These are phyloP conservation scores for Boletus rufocinnamomeus DNA, from an alignment of 768 basidiomycete genomes.

Conservation along the genomic window DNA sequence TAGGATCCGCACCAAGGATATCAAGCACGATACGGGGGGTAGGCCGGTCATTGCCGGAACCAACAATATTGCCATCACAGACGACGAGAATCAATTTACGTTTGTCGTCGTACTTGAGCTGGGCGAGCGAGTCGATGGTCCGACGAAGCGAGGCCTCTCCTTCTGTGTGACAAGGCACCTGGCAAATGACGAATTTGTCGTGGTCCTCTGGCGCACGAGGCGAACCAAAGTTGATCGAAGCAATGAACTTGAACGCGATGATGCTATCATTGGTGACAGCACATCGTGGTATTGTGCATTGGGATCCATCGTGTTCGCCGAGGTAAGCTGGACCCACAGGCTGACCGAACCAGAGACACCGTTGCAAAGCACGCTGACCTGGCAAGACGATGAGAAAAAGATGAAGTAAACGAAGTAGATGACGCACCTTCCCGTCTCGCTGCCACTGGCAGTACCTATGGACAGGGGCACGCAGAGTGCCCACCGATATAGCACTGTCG, in stretches of 20 bases:
- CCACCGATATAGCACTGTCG: too few relatives aligned
- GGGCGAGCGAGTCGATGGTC: constrained; percentile 93
- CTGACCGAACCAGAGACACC: constrained; percentile 80
- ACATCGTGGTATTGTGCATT: constrained; percentile 91
- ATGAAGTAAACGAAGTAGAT: neutral
- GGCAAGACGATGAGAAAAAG: neutral
- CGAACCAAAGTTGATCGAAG: constrained; percentile 81
- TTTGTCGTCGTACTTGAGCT: constrained; percentile 97
- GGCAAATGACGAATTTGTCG: constrained; percentile 97
- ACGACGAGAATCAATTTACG: constrained; percentile 91
- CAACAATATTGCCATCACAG: constrained; percentile 98
- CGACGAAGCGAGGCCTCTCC: constrained; percentile 80
- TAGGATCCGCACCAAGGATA: constrained; percentile 92
- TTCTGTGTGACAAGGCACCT: constrained; percentile 98
- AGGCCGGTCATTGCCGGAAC: constrained; percentile 93
- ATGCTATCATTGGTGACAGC: constrained; percentile 82
- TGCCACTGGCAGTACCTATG: too few relatives aligned
- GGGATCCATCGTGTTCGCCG: constrained; percentile 72
- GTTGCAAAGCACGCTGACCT: constrained; percentile 93
- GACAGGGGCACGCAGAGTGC: too few relatives aligned
- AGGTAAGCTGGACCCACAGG: constrained; percentile 78
- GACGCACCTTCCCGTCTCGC: too few relatives aligned
- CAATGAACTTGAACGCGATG: constrained; percentile 95
- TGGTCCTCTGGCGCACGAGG: constrained; percentile 88
- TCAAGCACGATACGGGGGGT: constrained; percentile 96